Conservation (phyloP, 2,329 filamentous ascomycete species). For the Aspergillus sclerotialis region DNA sequence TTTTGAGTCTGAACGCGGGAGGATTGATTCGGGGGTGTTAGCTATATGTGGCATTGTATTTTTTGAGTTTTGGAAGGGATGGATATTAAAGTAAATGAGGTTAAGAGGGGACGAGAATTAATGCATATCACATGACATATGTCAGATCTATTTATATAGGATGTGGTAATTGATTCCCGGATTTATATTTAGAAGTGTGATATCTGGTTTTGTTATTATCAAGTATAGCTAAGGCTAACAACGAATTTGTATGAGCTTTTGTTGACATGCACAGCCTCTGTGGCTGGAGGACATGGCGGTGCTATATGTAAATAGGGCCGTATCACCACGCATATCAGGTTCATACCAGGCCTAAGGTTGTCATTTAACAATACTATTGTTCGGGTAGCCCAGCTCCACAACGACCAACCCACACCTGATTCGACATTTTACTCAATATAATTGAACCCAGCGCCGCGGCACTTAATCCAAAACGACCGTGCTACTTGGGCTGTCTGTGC, state of each 20-base stretch:
- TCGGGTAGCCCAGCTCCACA: too few species aligned
- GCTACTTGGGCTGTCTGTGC: slow-evolving; percentile 32
- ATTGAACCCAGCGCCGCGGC: slow-evolving; percentile 35
- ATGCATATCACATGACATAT: background rate
- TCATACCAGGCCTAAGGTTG: background rate
- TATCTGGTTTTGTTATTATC: too few species aligned
- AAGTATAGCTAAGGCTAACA: background rate
- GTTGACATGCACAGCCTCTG: slow-evolving; percentile 16
- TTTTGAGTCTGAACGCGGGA: slow-evolving; percentile 76
- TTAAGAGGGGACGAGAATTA: too few species aligned
- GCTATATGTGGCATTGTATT: slow-evolving; percentile 56
- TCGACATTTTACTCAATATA: slow-evolving; percentile 30
- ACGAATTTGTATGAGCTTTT: slow-evolving; percentile 3
- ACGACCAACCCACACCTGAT: too few species aligned
- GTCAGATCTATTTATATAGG: too few species aligned
- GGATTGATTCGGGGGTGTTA: slow-evolving; percentile 71
- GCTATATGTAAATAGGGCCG: slow-evolving; percentile 3
- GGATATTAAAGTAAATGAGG: background rate
- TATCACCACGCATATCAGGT: slow-evolving; percentile 6
- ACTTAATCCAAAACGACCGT: slow-evolving; percentile 38
- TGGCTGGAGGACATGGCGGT: slow-evolving; percentile 10
- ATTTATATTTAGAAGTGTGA: too few species aligned
- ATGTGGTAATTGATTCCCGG: too few species aligned
- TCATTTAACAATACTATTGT: background rate
- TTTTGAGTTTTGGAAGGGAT: background rate